A percentile compares a stretch with the other conserved stretches of the same genome.
phyloP scores from a whole-genome alignment of 1,284 basidiomycete species.

The Grifola frondosa region DNA sequence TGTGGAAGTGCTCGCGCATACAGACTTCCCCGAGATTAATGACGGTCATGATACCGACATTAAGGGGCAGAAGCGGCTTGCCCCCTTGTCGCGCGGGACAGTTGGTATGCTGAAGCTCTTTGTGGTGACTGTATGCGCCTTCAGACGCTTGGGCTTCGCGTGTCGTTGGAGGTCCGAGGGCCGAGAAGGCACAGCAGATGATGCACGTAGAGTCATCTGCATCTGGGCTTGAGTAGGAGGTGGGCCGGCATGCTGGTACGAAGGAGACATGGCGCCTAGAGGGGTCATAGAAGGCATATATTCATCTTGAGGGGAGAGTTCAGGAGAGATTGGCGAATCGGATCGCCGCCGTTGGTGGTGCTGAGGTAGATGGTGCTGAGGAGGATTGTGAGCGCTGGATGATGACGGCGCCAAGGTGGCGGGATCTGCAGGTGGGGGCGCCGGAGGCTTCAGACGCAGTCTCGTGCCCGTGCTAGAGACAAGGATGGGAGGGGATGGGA shows the following conservation, averaged over 20 bases:
- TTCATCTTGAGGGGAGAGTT: constrained; percentile 26
- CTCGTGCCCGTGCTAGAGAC: constrained; percentile 45
- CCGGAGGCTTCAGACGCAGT: constrained; percentile 39
- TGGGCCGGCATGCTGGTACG: constrained; percentile 19
- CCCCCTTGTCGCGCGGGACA: constrained; percentile 69
- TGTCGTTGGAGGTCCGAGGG: constrained; percentile 44
- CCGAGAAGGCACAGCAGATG: constrained; percentile 24
- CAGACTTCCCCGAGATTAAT: constrained; percentile 69
- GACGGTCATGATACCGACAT: constrained; percentile 81
- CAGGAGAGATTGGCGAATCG: constrained; percentile 28
- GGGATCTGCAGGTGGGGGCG: constrained; percentile 20
- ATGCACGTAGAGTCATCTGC: constrained; percentile 29
- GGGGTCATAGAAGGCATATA: constrained; percentile 17
- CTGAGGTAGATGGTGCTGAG: constrained; percentile 10
- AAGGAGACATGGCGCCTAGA: constrained; percentile 18
- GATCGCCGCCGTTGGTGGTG: constrained; percentile 20
- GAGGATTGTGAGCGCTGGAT: constrained; percentile 4
- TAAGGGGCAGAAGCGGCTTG: constrained; percentile 68
- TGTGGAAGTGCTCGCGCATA: constrained; percentile 79
- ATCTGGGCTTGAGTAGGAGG: constrained; percentile 24
- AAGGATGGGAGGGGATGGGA: constrained; percentile 23
- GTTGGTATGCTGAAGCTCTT: constrained; percentile 73
- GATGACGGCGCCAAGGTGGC: constrained; percentile 10
- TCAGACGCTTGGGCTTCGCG: constrained; percentile 70
- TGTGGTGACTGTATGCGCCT: constrained; percentile 74